phyloP scores from a whole-genome alignment of 441 rosid species.

The Gossypium schwendimanii region DNA sequence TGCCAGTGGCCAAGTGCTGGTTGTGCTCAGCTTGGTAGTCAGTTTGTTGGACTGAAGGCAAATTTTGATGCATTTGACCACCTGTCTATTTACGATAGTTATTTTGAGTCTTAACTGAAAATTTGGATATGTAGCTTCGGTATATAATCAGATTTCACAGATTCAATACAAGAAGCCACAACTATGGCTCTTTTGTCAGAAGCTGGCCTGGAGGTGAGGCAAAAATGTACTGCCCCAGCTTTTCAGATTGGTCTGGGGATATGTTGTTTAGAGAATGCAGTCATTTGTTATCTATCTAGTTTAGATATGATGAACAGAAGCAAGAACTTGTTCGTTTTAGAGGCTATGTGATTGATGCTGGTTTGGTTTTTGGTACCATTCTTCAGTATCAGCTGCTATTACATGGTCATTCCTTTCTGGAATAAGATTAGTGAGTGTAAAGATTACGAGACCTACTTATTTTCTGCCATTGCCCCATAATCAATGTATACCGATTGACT shows the following conservation, averaged over 20 bases:
- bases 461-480: neutral
- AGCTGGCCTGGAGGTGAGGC: neutral
- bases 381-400: neutral
- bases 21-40: constrained; percentile 86
- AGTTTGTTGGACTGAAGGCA: constrained; percentile 75
- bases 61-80: constrained; percentile 84
- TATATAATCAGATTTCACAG: neutral
- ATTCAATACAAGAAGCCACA: neutral
- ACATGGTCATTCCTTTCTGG: constrained; percentile 7
- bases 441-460: neutral
- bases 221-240: constrained; percentile 14
- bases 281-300: constrained; percentile 14
- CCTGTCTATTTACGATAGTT: constrained; percentile 68
- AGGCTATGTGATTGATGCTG: neutral
- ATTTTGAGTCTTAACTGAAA: constrained; percentile 54
- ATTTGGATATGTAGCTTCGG: neutral
- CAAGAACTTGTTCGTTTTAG: neutral
- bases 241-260: constrained; percentile 17
- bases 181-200: neutral
- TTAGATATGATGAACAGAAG: neutral
- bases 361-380: neutral
- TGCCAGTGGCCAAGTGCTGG: constrained; percentile 90
- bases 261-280: constrained; percentile 24
- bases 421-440: neutral
- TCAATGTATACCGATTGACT: neutral